These are phyloP conservation scores for Akanthomyces muscarius DNA, from an alignment of 2,329 filamentous ascomycete species.

Conservation along the genomic window DNA sequence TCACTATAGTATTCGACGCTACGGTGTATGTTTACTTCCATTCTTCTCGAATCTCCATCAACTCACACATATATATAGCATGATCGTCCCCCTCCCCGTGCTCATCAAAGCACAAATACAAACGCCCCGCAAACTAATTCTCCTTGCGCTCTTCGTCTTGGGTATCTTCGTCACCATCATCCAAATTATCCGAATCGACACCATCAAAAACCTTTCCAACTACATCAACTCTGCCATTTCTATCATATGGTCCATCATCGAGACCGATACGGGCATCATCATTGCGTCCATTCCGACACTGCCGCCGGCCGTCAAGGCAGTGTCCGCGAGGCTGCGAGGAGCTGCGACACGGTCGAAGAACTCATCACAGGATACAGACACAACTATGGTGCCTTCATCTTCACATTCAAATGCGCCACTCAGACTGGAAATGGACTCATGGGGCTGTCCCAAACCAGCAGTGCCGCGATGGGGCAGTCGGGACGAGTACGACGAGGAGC, in stretches of 20 bases:
- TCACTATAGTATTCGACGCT: slow-evolving; percentile 41
- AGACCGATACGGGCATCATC: slow-evolving; percentile 42
- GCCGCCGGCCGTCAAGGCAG: slow-evolving; percentile 35
- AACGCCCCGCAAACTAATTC: slow-evolving; percentile 37
- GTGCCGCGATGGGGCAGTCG: background rate
- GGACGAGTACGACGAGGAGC: background rate
- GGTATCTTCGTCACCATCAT: slow-evolving; percentile 50
- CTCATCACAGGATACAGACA: background rate
- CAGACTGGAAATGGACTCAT: background rate
- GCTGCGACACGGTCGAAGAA: background rate
- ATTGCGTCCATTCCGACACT: slow-evolving; percentile 40
- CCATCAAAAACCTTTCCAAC: slow-evolving; percentile 40
- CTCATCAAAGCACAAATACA: slow-evolving; percentile 36
- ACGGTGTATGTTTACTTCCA: slow-evolving; percentile 31
- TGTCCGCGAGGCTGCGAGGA: background rate
- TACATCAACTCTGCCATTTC: slow-evolving; percentile 41
- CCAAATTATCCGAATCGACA: slow-evolving; percentile 48
- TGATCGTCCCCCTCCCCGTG: slow-evolving; percentile 39
- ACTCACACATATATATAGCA: slow-evolving; percentile 23
- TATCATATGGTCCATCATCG: slow-evolving; percentile 44
- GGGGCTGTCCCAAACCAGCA: background rate
- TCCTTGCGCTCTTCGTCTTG: slow-evolving; percentile 42
- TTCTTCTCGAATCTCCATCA: background rate
- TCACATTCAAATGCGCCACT: background rate
- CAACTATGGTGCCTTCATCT: background rate